phyloP scores from a whole-genome alignment of 345 rosid genomes.

The Eucalyptus microcorys region DNA sequence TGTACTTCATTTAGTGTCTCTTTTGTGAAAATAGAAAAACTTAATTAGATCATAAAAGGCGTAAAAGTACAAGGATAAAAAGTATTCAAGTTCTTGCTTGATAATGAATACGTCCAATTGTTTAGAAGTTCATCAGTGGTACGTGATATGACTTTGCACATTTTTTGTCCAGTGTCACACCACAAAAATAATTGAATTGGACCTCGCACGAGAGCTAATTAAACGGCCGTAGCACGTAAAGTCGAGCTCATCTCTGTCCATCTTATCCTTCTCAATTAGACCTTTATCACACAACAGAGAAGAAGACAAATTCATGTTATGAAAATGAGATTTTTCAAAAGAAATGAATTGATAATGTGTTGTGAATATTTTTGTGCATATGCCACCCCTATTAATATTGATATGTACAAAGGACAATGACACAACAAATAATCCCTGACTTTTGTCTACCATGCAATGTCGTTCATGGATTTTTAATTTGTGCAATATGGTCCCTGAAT shows the following conservation, averaged over 20 bases:
- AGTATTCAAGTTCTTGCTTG: neutral
- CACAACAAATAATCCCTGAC: neutral
- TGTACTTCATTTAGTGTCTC: fast-evolving
- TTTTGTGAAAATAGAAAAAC: neutral
- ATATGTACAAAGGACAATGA: neutral
- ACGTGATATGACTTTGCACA: neutral
- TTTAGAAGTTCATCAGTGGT: neutral
- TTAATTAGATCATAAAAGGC: fast-evolving
- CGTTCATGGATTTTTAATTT: neutral
- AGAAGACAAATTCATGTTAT: neutral
- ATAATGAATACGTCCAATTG: neutral
- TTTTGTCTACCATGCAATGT: neutral
- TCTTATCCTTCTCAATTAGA: neutral
- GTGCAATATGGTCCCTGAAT: fast-evolving
- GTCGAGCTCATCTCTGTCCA: neutral
- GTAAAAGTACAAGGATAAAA: neutral
- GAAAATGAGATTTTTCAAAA: neutral
- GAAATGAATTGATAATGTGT: neutral
- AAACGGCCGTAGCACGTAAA: neutral
- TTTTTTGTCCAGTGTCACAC: neutral
- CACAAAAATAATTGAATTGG: neutral
- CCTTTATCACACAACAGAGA: neutral
- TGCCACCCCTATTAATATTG: neutral
- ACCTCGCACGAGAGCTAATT: neutral
- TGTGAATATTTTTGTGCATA: neutral